Conservation (phyloP, 2,329 filamentous ascomycete species). For the Fusarium annulatum region DNA sequence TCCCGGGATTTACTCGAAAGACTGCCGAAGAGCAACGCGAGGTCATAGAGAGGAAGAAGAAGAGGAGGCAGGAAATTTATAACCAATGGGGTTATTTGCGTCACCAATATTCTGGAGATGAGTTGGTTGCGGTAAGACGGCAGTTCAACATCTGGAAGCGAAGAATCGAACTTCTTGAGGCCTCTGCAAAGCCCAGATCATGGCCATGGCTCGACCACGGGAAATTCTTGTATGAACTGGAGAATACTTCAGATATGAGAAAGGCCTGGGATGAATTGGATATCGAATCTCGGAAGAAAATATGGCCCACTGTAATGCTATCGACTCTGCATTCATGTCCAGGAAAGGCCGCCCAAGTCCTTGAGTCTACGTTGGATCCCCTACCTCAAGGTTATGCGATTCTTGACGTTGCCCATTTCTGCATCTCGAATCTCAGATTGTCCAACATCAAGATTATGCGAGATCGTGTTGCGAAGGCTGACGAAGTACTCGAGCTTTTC, state of each 20-base stretch:
- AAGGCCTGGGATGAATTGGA: slow-evolving; percentile 49
- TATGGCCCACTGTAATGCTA: slow-evolving; percentile 52
- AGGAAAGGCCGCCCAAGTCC: slow-evolving; percentile 47
- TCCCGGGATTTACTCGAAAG: slow-evolving; percentile 3
- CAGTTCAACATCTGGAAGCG: slow-evolving; percentile 48
- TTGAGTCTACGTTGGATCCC: slow-evolving; percentile 53
- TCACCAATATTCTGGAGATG: slow-evolving; percentile 40
- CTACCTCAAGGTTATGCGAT: slow-evolving; percentile 53
- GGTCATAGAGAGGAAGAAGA: not conserved
- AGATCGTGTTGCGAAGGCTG: slow-evolving; percentile 43
- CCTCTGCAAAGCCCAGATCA: slow-evolving; percentile 23
- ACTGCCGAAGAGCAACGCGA: slow-evolving; percentile 3
- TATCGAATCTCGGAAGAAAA: slow-evolving; percentile 35
- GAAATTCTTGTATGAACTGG: slow-evolving; percentile 48
- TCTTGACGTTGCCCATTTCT: slow-evolving; percentile 50
- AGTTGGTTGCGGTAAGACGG: slow-evolving; percentile 36
- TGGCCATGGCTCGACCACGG: slow-evolving; percentile 45
- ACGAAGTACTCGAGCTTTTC: slow-evolving; percentile 46
- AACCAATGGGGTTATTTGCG: slow-evolving; percentile 50
- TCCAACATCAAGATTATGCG: slow-evolving; percentile 25
- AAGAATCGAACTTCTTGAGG: slow-evolving; percentile 39
- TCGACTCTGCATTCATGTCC: slow-evolving; percentile 50
- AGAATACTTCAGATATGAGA: slow-evolving; percentile 47
- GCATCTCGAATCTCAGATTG: slow-evolving; percentile 42
- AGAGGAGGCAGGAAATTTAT: slow-evolving; percentile 24